Conservation (phyloP, 768 basidiomycete species). For the Tricholoma flavovirens region DNA sequence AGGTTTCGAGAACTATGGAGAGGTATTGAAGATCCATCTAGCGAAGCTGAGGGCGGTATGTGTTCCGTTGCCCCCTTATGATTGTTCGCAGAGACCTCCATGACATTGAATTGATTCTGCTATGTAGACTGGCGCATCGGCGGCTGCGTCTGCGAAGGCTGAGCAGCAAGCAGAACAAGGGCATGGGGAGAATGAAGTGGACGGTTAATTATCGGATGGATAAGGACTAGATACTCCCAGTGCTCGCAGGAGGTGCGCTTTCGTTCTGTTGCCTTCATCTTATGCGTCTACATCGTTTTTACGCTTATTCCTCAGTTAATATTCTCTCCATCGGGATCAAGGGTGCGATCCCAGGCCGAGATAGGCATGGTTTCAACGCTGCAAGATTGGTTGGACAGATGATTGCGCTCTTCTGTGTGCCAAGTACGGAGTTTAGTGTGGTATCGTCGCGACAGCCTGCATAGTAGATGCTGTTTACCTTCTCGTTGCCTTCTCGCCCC, state of each 20-base stretch:
- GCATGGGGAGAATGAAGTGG: slow-evolving; percentile 21
- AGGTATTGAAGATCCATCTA: slow-evolving; percentile 88
- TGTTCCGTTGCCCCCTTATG: too few species aligned
- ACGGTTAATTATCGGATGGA: background rate
- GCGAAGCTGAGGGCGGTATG: slow-evolving; percentile 80
- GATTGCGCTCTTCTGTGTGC: background rate
- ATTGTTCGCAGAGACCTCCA: too few species aligned
- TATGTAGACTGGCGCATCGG: slow-evolving; percentile 18
- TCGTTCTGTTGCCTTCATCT: background rate
- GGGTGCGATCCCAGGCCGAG: background rate
- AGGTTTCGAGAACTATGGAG: slow-evolving; percentile 93
- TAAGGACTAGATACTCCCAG: background rate
- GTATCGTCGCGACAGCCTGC: too few species aligned
- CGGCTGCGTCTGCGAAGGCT: slow-evolving; percentile 10
- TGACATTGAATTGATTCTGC: too few species aligned
- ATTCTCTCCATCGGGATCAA: background rate
- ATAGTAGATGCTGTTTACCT: background rate
- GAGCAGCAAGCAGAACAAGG: slow-evolving; percentile 28
- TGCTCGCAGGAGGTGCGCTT: background rate
- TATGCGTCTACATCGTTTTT: background rate
- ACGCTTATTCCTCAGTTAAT: background rate
- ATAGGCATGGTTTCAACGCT: background rate
- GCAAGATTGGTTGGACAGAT: background rate
- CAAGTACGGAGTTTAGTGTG: background rate
- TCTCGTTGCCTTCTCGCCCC: background rate